phyloP scores from a whole-genome alignment of 83 land plant genomes.

The Isoetes engelmannii region DNA sequence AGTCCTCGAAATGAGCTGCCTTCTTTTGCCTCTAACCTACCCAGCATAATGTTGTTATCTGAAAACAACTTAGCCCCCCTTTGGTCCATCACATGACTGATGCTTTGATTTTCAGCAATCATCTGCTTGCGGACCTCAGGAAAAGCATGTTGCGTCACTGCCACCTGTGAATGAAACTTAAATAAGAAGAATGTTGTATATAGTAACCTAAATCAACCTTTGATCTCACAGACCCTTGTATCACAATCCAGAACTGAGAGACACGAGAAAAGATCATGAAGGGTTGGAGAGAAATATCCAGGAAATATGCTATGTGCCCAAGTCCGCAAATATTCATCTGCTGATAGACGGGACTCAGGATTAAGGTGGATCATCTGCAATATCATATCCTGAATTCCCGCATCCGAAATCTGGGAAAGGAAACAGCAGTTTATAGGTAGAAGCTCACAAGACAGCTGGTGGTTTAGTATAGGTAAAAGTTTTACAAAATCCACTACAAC shows the following conservation, averaged over 20 bases:
- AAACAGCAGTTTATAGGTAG: not conserved
- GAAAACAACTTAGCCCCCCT: too few species aligned
- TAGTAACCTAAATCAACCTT: not conserved
- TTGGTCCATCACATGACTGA: too few species aligned
- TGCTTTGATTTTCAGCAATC: slow-evolving; percentile 29
- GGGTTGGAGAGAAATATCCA: slow-evolving; percentile 75
- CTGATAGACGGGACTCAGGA: slow-evolving; percentile 68
- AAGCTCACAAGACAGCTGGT: not conserved
- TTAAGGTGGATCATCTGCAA: slow-evolving; percentile 93
- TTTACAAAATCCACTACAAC: not conserved
- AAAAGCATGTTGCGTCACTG: slow-evolving; percentile 65
- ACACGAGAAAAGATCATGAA: slow-evolving; percentile 82
- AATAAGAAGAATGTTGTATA: not conserved
- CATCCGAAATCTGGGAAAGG: slow-evolving; percentile 67
- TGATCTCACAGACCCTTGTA: slow-evolving; percentile 58
- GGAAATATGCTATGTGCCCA: slow-evolving; percentile 71
- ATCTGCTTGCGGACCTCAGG: slow-evolving; percentile 72
- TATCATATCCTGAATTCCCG: slow-evolving; percentile 79
- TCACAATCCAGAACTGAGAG: slow-evolving; percentile 73
- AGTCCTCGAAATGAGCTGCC: too few species aligned
- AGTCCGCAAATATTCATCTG: slow-evolving; percentile 73
- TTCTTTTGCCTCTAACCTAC: too few species aligned
- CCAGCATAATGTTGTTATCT: too few species aligned
- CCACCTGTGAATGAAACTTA: slow-evolving; percentile 45
- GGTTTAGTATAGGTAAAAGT: too few species aligned